phyloP scores from a whole-genome alignment of 768 basidiomycete species.

The button mushroom (Agaricus bisporus) region DNA sequence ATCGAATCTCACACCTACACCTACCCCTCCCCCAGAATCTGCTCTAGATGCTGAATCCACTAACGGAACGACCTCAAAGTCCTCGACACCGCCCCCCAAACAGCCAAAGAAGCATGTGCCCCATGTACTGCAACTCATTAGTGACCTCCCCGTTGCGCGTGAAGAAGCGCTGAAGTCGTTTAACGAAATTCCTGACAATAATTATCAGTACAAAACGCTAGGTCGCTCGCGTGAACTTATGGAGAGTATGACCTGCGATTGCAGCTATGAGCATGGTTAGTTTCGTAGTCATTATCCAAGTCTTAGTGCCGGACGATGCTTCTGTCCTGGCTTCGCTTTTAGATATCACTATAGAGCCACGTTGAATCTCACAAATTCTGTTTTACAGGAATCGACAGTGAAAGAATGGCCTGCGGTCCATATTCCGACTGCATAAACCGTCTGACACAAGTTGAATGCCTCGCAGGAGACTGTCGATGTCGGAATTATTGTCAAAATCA shows the following conservation, averaged over 20 bases:
- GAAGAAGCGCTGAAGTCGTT: constrained; percentile 69
- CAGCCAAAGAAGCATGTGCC: constrained; percentile 23
- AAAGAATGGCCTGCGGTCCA: constrained; percentile 72
- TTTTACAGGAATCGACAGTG: constrained; percentile 50
- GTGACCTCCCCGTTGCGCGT: constrained; percentile 73
- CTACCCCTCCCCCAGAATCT: constrained; percentile 25
- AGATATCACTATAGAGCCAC: constrained; percentile 1
- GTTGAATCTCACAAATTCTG: constrained; percentile 17
- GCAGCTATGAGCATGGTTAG: constrained; percentile 77
- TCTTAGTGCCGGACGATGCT: background rate
- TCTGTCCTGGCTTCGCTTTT: constrained; percentile 2
- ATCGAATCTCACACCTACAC: constrained; percentile 25
- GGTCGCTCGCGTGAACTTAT: constrained; percentile 84
- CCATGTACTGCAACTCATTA: constrained; percentile 61
- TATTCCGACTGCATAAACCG: constrained; percentile 95
- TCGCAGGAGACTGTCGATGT: constrained; percentile 86
- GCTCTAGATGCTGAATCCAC: constrained; percentile 13
- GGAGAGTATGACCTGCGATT: constrained; percentile 97
- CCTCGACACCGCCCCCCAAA: constrained; percentile 33
- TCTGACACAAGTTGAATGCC: constrained; percentile 94
- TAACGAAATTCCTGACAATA: constrained; percentile 65
- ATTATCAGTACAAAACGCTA: constrained; percentile 81
- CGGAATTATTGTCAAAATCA: constrained; percentile 83
- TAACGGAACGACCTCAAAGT: constrained; percentile 28
- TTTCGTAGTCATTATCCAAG: constrained; percentile 21